These are phyloP conservation scores for Aspergillus affinis DNA, from an alignment of 495 filamentous ascomycete species.

Conservation along the genomic window DNA sequence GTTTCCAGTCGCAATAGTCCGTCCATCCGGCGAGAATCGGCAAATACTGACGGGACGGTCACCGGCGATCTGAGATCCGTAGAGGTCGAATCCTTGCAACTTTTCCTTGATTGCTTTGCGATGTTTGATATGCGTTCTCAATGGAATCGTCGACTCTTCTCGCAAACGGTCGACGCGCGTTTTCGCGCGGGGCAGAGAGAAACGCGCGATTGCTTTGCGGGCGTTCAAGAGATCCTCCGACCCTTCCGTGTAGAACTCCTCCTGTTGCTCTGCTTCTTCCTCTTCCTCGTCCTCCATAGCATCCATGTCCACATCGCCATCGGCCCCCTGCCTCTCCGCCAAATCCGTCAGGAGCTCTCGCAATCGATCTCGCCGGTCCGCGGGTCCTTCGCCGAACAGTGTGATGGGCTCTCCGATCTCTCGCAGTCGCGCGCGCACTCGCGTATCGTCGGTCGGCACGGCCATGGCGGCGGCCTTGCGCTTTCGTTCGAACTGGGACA, in stretches of 20 bases:
- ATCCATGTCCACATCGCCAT: slow-evolving; percentile 64
- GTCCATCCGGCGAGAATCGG: slow-evolving; percentile 82
- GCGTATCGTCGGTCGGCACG: slow-evolving; percentile 93
- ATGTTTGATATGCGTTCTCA: slow-evolving; percentile 87
- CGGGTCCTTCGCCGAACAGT: slow-evolving; percentile 88
- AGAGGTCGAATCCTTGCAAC: slow-evolving; percentile 79
- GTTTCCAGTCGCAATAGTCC: slow-evolving; percentile 83
- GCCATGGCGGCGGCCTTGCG: slow-evolving; percentile 82
- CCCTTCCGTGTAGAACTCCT: slow-evolving; percentile 94
- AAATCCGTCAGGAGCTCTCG: slow-evolving; percentile 75
- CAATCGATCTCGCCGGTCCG: slow-evolving; percentile 82
- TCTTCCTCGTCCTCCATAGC: slow-evolving; percentile 41
- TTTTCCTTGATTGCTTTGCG: slow-evolving; percentile 85
- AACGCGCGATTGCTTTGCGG: slow-evolving; percentile 77
- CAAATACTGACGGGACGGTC: slow-evolving; percentile 88
- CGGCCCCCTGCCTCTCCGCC: slow-evolving; percentile 65
- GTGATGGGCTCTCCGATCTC: slow-evolving; percentile 90
- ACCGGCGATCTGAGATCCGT: slow-evolving; percentile 87
- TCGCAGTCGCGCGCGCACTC: slow-evolving; percentile 76
- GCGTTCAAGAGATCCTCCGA: slow-evolving; percentile 70
- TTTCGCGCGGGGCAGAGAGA: slow-evolving; percentile 81
- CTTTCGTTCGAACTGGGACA: slow-evolving; percentile 88
- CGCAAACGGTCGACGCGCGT: slow-evolving; percentile 72
- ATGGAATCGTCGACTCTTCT: slow-evolving; percentile 73
- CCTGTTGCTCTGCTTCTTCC: slow-evolving; percentile 74